Base-by-base conservation (phyloP, 1,284 basidiomycete species). In the Cystobasidium pallidum region DNA sequence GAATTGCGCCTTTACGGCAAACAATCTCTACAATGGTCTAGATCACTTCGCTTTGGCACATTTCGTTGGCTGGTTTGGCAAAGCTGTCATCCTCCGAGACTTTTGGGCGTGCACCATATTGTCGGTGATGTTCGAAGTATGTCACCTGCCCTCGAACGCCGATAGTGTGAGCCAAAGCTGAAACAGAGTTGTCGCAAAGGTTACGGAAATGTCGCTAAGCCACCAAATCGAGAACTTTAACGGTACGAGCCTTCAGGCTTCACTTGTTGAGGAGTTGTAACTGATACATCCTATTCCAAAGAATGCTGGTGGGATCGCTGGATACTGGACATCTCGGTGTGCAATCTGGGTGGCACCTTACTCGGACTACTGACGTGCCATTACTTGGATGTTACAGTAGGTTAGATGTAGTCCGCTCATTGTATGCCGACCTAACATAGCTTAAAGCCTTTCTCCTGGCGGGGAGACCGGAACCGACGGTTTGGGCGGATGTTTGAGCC, bases 81-180 rank as follows among this genome's bases (percentile, higher is more conserved):
- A 92, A 51, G 91, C 90, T 1, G 85, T 92, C 83, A 88, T 92
- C 76, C 81, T 92, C 76, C 86, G 91, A 34, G 90, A 92, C 78
- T 92, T 92, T 78, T 92, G 90, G 90, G 91, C 91, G 78, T 91
- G 91, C 78, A 79, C 91, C 90, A 92, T 92, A 77, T 81, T 92
- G 70, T 91, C 89, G 78, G 85, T 92, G 59, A 89, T 89, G 26
- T 92, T 92, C 77, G 90, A 92, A 79, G 70, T 72, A 19, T 34
- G 59, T 28, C 21, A 19, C 1, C 59, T 24, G 26, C 3, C 26
- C 3, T 3, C 4, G 6, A 30, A 15, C 28, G 36, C 6, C 21
- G 0, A 10, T 28, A 26, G 32, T 57, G 6, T 15, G n/a, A 66
- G 13, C 2, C 26, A 54, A 13, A 19, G 43, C 47, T 36, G n/a